Evolutionary conservation across 306 rosid genomes (phyloP).

Genomic region (Cicer arietinum): DNA sequence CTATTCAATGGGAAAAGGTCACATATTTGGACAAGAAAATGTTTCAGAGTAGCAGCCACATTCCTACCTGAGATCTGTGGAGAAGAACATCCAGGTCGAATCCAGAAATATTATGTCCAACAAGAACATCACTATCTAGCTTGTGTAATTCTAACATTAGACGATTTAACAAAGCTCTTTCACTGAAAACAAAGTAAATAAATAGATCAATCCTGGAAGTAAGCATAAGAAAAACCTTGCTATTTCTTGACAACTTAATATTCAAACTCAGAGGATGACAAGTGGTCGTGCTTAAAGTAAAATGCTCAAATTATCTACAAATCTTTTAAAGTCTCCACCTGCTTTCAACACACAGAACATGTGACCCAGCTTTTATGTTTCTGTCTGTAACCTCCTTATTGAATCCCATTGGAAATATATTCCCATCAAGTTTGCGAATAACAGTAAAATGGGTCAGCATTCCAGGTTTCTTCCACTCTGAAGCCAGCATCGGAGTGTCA

Average conservation of each 20-base stretch:
- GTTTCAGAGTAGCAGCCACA: neutral
- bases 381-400: slow-evolving; percentile 70
- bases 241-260: slow-evolving; percentile 22
- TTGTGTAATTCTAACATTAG: slow-evolving; percentile 82
- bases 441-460: slow-evolving; percentile 92
- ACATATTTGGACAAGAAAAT: slow-evolving; percentile 33
- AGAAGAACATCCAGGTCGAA: slow-evolving; percentile 94
- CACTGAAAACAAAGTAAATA: slow-evolving; percentile 64
- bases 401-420: slow-evolving; percentile 87
- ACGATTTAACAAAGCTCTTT: slow-evolving; percentile 85
- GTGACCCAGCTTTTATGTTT: slow-evolving; percentile 77
- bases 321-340: slow-evolving; percentile 54
- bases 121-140: slow-evolving; percentile 88
- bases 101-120: slow-evolving; percentile 97
- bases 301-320: slow-evolving; percentile 20
- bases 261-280: slow-evolving; percentile 21
- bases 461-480: slow-evolving; percentile 87
- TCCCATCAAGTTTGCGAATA: slow-evolving; percentile 88
- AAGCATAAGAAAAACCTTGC: slow-evolving; percentile 14
- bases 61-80: slow-evolving; percentile 87
- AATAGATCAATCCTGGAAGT: slow-evolving; percentile 44
- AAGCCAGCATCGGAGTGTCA: slow-evolving; percentile 90
- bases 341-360: slow-evolving; percentile 77
- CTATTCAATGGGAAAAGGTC: neutral
- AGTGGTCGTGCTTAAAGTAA: slow-evolving; percentile 2